Evolutionary conservation across 2,329 filamentous ascomycete genomes (phyloP).

Genomic region (Lasiodiplodia gonubiensis): DNA sequence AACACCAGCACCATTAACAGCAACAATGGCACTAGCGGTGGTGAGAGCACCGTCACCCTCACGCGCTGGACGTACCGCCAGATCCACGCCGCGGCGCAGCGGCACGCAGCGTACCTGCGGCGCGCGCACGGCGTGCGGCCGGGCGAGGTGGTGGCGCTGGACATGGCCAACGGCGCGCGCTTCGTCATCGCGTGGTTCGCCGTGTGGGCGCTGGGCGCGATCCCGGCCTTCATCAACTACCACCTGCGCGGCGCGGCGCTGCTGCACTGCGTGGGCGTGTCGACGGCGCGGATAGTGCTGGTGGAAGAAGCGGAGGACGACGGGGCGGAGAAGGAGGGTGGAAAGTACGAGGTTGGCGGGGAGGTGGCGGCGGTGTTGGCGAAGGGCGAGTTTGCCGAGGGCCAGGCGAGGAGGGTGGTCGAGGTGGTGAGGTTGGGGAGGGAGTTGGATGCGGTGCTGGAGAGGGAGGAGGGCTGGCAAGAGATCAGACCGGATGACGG

Average conservation of each 20-base stretch:
- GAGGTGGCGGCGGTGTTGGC: conserved; percentile 45
- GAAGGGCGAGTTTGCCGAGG: conserved; percentile 40
- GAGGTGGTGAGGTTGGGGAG: conserved; percentile 29
- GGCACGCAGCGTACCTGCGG: conserved; percentile 45
- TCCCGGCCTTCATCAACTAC: conserved; percentile 74
- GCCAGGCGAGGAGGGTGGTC: conserved; percentile 51
- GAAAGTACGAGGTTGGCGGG: conserved; percentile 49
- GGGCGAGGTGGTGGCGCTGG: conserved; percentile 68
- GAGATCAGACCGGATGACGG: conserved; percentile 54
- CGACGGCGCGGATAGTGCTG: conserved; percentile 61
- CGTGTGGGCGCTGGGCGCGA: conserved; percentile 68
- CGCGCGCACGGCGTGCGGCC: conserved; percentile 61
- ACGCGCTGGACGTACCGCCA: conserved; percentile 45
- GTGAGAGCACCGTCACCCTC: conserved; percentile 53
- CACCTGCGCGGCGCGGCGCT: conserved; percentile 69
- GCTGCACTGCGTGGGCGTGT: conserved; percentile 68
- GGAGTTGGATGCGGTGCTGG: conserved; percentile 36
- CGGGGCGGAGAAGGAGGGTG: too few species aligned
- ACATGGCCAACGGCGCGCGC: conserved; percentile 70
- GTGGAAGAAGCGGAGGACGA: conserved; percentile 59
- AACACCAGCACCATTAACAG: conserved; percentile 62
- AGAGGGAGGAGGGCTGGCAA: conserved; percentile 29
- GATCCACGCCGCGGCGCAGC: conserved; percentile 43
- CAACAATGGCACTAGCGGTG: conserved; percentile 55
- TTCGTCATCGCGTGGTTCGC: conserved; percentile 71